Percentiles rank a stretch among this genome's conserved stretches.
These are phyloP conservation scores for Hibiscus syriacus DNA, from an alignment of 345 rosid species.

Conservation along the genomic window DNA sequence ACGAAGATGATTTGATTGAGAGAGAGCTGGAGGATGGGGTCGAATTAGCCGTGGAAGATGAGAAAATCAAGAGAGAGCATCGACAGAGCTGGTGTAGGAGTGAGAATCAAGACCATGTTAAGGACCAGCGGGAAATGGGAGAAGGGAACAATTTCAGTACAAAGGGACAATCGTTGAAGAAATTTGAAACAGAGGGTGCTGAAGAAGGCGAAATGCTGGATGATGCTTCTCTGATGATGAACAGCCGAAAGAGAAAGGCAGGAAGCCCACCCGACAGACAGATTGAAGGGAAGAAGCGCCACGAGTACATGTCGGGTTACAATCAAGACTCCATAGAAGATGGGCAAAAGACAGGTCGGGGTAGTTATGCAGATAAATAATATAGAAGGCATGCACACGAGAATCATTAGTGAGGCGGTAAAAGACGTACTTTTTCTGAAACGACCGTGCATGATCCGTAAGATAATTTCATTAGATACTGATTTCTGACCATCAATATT, in stretches of 20 bases:
- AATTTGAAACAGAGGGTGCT: constrained; percentile 16
- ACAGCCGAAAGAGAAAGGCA: constrained; percentile 54
- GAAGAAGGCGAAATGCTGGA: constrained; percentile 74
- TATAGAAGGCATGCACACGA: constrained; percentile 39
- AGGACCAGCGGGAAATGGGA: constrained; percentile 38
- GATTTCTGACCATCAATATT: constrained; percentile 9
- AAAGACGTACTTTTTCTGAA: neutral
- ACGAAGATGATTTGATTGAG: constrained; percentile 76
- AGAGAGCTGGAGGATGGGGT: constrained; percentile 67
- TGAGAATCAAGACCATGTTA: constrained; percentile 24
- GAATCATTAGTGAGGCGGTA: constrained; percentile 27
- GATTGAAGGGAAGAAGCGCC: constrained; percentile 53
- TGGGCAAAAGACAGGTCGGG: constrained; percentile 18
- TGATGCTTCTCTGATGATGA: constrained; percentile 38
- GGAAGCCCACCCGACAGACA: constrained; percentile 55
- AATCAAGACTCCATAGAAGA: constrained; percentile 21
- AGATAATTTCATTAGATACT: neutral
- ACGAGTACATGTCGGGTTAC: constrained; percentile 20
- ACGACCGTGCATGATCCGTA: neutral
- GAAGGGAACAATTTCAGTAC: constrained; percentile 28
- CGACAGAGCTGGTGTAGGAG: constrained; percentile 42
- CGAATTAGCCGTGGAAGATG: constrained; percentile 60
- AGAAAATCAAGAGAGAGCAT: constrained; percentile 44
- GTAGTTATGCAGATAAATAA: constrained; percentile 29
- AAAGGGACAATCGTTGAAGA: constrained; percentile 26